Evolutionary conservation across 805 yeast genomes (phyloP), one percentile per base, ranked within the genome.

Genomic region (Zygoascus bituminiphila): DNA sequence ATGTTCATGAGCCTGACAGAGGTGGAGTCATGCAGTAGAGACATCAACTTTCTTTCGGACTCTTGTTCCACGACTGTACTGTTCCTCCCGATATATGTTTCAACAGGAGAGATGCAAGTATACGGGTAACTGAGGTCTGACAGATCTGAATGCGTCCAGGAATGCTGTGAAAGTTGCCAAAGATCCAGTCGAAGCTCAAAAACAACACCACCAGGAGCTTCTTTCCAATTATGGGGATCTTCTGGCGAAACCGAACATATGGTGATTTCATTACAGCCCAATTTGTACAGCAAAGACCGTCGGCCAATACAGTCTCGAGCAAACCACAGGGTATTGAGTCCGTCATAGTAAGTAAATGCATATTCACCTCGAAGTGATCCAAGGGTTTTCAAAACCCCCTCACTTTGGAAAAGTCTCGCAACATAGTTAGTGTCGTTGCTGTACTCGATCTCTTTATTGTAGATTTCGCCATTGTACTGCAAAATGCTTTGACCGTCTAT

Each of bases 381-480:
- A 1, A 87, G 59, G 0, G 78, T 66, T 1, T 64, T 52, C 1
- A 68, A 43, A 2, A 82, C 63, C 20, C 78, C 73, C 1, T 52
- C 24, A 5, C 47, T 47, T 10, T 54, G 45, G 25, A 84, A 60
- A 25, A 57, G 57, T 1, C 68, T 57, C 43, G 69, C 66, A 5
- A 87, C 64, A 54, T 63, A 83, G 2, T 62, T 69, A 0, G 94
- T 80, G 63, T 89, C 97, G 61, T 85, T 85, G 0, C 70, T 65
- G 0, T 56, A 53, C 26, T 68, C 54, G 20, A 83, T 74, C 33
- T 74, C 82, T 1, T 48, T 53, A 19, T 82, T 82, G 63, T 93
- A 93, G 9, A 93, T 65, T 58, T 93, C 97, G 0, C 98, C 99
- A 62, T 94, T 93, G 66, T 84, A 91, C 60, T 88, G 95, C 7